Conservation (phyloP, 176 grass and related monocot species). For the Themeda triandra region DNA sequence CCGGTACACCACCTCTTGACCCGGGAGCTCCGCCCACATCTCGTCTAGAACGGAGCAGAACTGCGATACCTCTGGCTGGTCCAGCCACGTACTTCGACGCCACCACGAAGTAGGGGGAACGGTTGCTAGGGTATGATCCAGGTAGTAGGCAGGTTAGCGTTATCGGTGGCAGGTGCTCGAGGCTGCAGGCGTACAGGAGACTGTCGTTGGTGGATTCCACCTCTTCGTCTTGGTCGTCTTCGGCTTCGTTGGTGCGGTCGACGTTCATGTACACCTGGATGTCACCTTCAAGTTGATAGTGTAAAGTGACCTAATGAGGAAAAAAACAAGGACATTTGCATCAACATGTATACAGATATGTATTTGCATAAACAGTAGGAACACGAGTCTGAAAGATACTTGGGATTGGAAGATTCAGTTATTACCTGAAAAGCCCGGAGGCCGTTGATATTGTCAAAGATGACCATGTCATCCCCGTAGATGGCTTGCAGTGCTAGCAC, state of each 20-base stretch:
- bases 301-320: too few relatives aligned
- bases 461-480: too few relatives aligned
- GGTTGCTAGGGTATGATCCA: conserved; percentile 48
- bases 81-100: conserved; percentile 37
- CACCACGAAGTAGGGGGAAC: conserved; percentile 48
- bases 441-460: too few relatives aligned
- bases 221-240: background rate
- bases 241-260: background rate
- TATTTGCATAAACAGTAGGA: too few relatives aligned
- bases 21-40: conserved; percentile 45
- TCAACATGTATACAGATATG: too few relatives aligned
- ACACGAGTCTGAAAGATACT: too few relatives aligned
- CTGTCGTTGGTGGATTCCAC: background rate
- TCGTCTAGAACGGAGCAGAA: conserved; percentile 45
- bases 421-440: too few relatives aligned
- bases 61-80: conserved; percentile 29
- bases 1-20: conserved; percentile 46
- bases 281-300: too few relatives aligned
- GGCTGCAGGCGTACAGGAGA: conserved; percentile 46
- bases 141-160: conserved; percentile 46
- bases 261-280: conserved; percentile 34
- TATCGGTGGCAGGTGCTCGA: conserved; percentile 44
- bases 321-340: too few relatives aligned
- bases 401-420: too few relatives aligned
- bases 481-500: too few relatives aligned